Percentiles rank a stretch among this genome's conserved stretches.
Evolutionary conservation across 139 green algal genomes (phyloP).

Genomic region (Coelastrella sp.): DNA sequence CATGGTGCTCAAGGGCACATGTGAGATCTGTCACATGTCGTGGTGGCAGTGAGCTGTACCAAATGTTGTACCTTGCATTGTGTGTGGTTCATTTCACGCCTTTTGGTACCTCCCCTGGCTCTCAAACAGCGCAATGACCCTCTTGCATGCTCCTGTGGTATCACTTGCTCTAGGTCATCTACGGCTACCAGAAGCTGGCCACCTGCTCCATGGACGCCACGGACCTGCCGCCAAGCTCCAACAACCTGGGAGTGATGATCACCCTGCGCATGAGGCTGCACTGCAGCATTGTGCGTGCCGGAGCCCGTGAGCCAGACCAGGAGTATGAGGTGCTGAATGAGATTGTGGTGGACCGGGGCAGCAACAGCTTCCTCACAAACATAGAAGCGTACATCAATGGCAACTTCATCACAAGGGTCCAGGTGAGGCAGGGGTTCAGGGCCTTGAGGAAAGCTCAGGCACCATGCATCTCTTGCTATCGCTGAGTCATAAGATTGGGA

Average conservation of each 20-base stretch:
- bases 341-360: conserved; percentile 93
- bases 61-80: background rate
- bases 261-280: conserved; percentile 96
- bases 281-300: conserved; percentile 81
- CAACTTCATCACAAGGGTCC: conserved; percentile 87
- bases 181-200: conserved; percentile 74
- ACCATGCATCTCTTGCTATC: too few relatives aligned
- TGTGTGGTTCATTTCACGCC: background rate
- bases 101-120: background rate
- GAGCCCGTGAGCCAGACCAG: conserved; percentile 55
- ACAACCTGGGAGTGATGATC: conserved; percentile 87
- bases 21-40: background rate
- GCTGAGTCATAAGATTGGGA: too few relatives aligned
- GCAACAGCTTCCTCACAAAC: conserved; percentile 91
- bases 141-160: background rate
- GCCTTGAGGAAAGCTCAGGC: too few relatives aligned
- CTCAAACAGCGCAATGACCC: background rate
- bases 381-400: conserved; percentile 92
- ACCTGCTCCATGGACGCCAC: conserved; percentile 59
- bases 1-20: background rate
- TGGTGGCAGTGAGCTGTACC: background rate
- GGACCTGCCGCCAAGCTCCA: conserved; percentile 18
- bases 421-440: conserved; percentile 28
- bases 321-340: conserved; percentile 93
- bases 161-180: conserved; percentile 73